These are phyloP conservation scores for Ceratocystis eucalypticola DNA, from an alignment of 2,329 filamentous ascomycete species.

Conservation along the genomic window DNA sequence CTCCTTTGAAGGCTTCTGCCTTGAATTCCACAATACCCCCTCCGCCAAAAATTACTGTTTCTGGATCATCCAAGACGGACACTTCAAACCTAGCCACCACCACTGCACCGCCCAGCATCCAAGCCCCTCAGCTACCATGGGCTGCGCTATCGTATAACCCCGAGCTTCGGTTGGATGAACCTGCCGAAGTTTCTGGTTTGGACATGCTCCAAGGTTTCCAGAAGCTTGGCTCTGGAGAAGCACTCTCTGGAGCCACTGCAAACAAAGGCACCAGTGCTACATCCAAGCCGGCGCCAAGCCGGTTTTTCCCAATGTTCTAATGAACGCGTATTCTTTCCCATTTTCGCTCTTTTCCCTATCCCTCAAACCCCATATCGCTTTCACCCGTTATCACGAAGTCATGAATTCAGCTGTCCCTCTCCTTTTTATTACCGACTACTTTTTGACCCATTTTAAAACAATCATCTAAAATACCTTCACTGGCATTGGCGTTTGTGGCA, in stretches of 20 bases:
- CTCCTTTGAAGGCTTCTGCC: constrained; percentile 18
- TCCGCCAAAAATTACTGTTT: constrained; percentile 11
- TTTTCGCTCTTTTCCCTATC: constrained; percentile 1
- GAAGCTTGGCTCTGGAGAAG: constrained; percentile 46
- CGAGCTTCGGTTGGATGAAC: constrained; percentile 29
- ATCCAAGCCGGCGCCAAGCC: constrained; percentile 26
- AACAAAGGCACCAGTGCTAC: constrained; percentile 23
- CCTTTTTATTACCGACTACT: constrained; percentile 17
- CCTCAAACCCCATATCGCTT: constrained; percentile 25
- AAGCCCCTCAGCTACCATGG: constrained; percentile 31
- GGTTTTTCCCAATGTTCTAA: constrained; percentile 18
- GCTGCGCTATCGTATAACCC: constrained; percentile 26
- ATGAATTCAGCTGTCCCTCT: constrained; percentile 14
- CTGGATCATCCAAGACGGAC: constrained; percentile 15
- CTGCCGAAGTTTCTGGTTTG: constrained; percentile 45
- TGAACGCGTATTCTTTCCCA: neutral
- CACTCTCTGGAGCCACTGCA: constrained; percentile 26
- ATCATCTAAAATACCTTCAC: constrained; percentile 16
- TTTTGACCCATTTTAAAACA: constrained; percentile 13
- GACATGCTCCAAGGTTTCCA: constrained; percentile 65
- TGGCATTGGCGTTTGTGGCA: constrained; percentile 9
- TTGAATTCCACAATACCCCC: constrained; percentile 13
- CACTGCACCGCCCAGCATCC: constrained; percentile 25
- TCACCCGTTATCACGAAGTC: constrained; percentile 27
- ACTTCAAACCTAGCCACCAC: constrained; percentile 21